These are phyloP conservation scores for Thielaviopsis ethacetica DNA, from an alignment of 2,329 filamentous ascomycete species.

Conservation along the genomic window DNA sequence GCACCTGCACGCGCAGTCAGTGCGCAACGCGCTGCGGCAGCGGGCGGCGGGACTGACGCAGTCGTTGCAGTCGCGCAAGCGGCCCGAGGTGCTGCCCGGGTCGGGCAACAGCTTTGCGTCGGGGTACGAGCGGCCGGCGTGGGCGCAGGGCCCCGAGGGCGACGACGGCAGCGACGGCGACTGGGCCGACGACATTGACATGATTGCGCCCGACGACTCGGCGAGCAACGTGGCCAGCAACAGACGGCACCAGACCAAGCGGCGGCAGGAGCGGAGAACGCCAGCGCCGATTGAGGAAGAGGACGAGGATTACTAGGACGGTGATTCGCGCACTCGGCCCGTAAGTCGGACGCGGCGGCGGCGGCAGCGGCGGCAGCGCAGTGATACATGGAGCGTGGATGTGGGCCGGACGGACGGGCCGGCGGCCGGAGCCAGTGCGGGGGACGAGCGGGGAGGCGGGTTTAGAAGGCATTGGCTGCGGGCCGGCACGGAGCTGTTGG, in stretches of 20 bases:
- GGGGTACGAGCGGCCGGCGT: slow-evolving; percentile 30
- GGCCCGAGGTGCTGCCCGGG: slow-evolving; percentile 36
- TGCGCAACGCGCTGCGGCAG: slow-evolving; percentile 64
- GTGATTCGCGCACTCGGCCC: background rate
- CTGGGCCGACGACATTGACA: slow-evolving; percentile 36
- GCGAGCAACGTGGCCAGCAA: slow-evolving; percentile 68
- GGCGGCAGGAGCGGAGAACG: slow-evolving; percentile 51
- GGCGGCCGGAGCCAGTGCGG: too few species aligned
- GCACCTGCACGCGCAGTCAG: slow-evolving; percentile 69
- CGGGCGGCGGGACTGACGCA: slow-evolving; percentile 61
- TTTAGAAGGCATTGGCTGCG: too few species aligned
- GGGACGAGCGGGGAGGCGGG: too few species aligned
- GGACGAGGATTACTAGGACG: slow-evolving; percentile 34
- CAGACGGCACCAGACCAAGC: slow-evolving; percentile 48
- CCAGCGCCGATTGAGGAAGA: slow-evolving; percentile 63
- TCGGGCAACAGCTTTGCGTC: slow-evolving; percentile 30
- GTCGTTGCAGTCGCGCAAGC: slow-evolving; percentile 43
- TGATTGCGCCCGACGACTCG: slow-evolving; percentile 59
- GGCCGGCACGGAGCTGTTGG: too few species aligned
- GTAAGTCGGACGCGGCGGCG: background rate
- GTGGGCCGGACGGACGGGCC: too few species aligned
- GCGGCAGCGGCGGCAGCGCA: background rate
- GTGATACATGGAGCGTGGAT: too few species aligned
- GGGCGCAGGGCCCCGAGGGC: slow-evolving; percentile 22
- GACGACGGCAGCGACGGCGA: slow-evolving; percentile 38